Evolutionary conservation across 176 grass and related monocot species (phyloP).

Genomic region (Zizania latifolia): DNA sequence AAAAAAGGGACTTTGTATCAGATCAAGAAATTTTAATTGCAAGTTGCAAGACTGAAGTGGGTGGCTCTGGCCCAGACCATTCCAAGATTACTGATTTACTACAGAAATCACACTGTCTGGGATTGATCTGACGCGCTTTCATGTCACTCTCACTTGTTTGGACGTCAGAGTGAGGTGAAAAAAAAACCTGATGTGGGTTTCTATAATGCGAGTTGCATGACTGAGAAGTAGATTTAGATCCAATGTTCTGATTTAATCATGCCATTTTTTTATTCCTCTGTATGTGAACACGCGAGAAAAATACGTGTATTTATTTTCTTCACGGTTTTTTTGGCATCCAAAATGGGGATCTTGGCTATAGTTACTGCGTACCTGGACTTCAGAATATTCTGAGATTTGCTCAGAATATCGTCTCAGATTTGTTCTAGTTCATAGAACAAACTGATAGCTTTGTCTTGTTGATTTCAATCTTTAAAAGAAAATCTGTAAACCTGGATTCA

Average conservation of each 20-base stretch:
- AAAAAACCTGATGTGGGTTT: not conserved
- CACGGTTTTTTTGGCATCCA: not conserved
- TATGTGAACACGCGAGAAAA: not conserved
- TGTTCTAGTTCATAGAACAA: not conserved
- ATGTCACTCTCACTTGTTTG: not conserved
- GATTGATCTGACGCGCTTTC: not conserved
- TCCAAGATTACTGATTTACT: too few species aligned
- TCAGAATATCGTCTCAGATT: not conserved
- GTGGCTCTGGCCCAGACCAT: too few species aligned
- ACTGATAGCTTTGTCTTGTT: not conserved
- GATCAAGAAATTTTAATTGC: not conserved
- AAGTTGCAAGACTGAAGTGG: not conserved
- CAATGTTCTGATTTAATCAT: not conserved
- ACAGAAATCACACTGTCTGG: not conserved
- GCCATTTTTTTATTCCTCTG: not conserved
- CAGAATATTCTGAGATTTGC: too few species aligned
- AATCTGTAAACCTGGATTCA: not conserved
- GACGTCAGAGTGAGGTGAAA: not conserved
- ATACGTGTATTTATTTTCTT: not conserved
- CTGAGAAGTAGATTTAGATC: not conserved
- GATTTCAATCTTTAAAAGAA: not conserved
- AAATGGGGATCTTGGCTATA: too few species aligned
- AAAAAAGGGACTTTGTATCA: not conserved
- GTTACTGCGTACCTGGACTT: too few species aligned
- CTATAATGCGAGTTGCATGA: not conserved